Evolutionary conservation across 331 rosid species (phyloP), one percentile per base, ranked within the genome.

Genomic region (Malus hybrid): DNA sequence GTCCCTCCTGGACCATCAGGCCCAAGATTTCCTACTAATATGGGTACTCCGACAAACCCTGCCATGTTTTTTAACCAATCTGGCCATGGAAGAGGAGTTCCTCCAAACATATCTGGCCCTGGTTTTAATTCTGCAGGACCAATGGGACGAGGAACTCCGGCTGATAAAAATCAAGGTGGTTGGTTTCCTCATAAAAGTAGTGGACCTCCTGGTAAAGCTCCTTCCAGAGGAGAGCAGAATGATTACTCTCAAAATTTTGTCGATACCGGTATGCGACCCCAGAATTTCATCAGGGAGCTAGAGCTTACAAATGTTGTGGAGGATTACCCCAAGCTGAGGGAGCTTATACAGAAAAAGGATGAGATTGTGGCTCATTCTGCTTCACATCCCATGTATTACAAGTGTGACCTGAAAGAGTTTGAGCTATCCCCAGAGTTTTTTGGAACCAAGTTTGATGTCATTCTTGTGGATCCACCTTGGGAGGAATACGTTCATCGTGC

Each of bases 381-480:
- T 58, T 80, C 97, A 75, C 70, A 84, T 79, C 98, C 98, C 46
- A 86, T 93, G 96, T 93, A 93, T 77, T 83, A 88, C 77, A 86
- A 87, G 77, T 66, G 84, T 76, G 92, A 93, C 81, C 88, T 93
- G 70, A 93, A 87, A 82, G 96, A 93, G 70, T 91, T 91, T 83
- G 98, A 93, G 82, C 86, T 93, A 62, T 82, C 98, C 32, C 96
- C 96, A 0, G 97, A 93, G 77, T 93, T 89, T 84, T 89, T 93
- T 76, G 96, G 97, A 75, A 89, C 98, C 67, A 93, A 93, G 85
- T 91, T 91, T 78, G 98, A 93, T 72, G 98, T 93, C 66, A 93
- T 93, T 84, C 98, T 93, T 71, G 87, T 91, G 72, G 98, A 93
- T 76, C 98, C 97, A 71, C 98, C 98, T 18, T 93, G 98, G 98